Conservation (phyloP, 2,329 filamentous ascomycete species). For the Sarocladium strictum region DNA sequence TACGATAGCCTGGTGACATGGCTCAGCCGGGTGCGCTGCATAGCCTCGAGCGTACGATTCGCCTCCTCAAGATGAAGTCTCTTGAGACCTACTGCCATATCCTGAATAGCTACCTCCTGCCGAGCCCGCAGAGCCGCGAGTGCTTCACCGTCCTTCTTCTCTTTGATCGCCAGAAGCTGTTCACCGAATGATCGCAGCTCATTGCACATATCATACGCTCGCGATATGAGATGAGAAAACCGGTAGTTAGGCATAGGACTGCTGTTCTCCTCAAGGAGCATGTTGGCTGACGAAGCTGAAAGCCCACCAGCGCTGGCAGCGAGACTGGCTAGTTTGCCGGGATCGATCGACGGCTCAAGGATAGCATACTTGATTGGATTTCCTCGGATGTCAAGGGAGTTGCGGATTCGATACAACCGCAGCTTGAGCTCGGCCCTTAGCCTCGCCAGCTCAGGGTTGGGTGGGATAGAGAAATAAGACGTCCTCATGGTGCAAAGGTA, state of each 20-base stretch:
- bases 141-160: conserved; percentile 12
- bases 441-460: conserved; percentile 1
- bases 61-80: not conserved
- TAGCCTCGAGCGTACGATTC: not conserved
- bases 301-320: conserved; percentile 3
- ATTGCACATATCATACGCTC: conserved; percentile 8
- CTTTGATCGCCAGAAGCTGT: not conserved
- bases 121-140: not conserved
- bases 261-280: conserved; percentile 7
- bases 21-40: not conserved
- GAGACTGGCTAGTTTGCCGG: not conserved
- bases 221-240: conserved; percentile 7
- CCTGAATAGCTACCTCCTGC: conserved; percentile 7
- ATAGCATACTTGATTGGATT: not conserved
- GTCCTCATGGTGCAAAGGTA: conserved; percentile 2
- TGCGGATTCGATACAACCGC: conserved; percentile 7
- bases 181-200: conserved; percentile 7
- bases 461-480: conserved; percentile 9
- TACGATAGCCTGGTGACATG: not conserved
- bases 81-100: not conserved
- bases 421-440: not conserved
- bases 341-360: not conserved
- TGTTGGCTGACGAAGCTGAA: not conserved
- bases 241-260: conserved; percentile 2
- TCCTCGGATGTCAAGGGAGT: conserved; percentile 9